A percentile compares a stretch with the other conserved stretches of the same genome.
phyloP scores from a whole-genome alignment of 805 yeast species.

The Wickerhamomyces ciferrii region DNA sequence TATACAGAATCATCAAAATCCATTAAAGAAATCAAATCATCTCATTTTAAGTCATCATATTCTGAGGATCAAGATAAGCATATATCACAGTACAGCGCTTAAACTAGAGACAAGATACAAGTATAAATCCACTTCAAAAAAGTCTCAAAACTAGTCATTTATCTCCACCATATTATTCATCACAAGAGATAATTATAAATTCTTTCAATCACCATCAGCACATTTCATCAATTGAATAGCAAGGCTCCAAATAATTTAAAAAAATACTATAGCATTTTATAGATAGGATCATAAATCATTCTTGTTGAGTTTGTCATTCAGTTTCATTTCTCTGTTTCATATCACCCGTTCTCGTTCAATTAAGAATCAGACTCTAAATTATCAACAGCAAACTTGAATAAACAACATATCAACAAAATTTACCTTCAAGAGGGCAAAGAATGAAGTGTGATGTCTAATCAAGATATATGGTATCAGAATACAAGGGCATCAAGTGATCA shows the following conservation, averaged over 20 bases:
- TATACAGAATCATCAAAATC: too few species aligned
- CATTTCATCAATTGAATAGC: too few species aligned
- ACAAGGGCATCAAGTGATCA: slow-evolving; percentile 1
- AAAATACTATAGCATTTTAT: too few species aligned
- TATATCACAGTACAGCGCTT: background rate
- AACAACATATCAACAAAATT: background rate
- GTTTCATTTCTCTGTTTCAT: background rate
- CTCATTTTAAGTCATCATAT: background rate
- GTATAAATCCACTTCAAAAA: background rate
- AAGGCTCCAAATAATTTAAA: too few species aligned
- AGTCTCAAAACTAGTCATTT: background rate
- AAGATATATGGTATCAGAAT: background rate
- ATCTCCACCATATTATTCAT: background rate
- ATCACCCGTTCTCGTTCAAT: background rate
- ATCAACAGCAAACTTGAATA: background rate
- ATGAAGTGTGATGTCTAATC: slow-evolving; percentile 3
- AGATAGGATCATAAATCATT: too few species aligned
- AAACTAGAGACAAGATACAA: background rate
- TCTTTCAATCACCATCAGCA: too few species aligned
- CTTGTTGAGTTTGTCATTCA: background rate
- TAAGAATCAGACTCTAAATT: too few species aligned
- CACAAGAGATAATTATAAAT: too few species aligned
- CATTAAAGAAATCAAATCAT: background rate
- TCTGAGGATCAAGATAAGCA: background rate
- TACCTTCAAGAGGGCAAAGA: background rate